Evolutionary conservation across 1,139 yeast species (phyloP), one percentile per base, ranked within the genome.

Genomic region (Kodamaea derodonti): DNA sequence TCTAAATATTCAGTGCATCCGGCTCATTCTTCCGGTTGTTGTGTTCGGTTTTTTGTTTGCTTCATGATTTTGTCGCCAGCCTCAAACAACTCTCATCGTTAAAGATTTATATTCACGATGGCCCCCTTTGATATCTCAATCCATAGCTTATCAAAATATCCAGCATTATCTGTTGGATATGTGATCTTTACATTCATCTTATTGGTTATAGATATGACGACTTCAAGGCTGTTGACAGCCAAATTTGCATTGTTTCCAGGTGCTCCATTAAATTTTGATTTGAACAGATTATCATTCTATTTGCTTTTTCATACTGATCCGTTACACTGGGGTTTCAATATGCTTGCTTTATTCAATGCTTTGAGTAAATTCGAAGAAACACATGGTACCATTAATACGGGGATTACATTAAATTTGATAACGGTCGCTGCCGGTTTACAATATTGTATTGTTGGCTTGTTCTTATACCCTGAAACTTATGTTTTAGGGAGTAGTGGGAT

Each of bases 341-440:
- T 76, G n/a, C 42, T 78, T 29, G 74, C 83, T 0, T 54, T 87
- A 30, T 60, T 69, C 34, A 62, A 78, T 0, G 87, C 90, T 4
- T 61, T 88, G 52, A 64, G 84, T 20, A 67, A 73, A 35, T 88
- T 81, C 58, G 97, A 90, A 62, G 65, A 69, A 35, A 58, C 64
- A 20, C 84, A 87, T 48, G 97, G 97, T 8, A 88, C 97, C 0
- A 81, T 90, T 1, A 78, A 85, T 54, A 84, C 97, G 2, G 97
- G 95, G 2, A 69, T 90, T 34, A 81, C 88, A 14, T 65, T 90
- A 39, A 86, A 87, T 55, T 65, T 84, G 18, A 60, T 84, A 37
- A 84, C 95, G 0, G 80, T 83, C 1, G 59, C 78, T 7, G 72
- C 92, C 1, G 96, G 84, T 4, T 53, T 88, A 16, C 75, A 77